Evolutionary conservation across 2,329 filamentous ascomycete species (phyloP).

Genomic region (Emydomyces testavorans): DNA sequence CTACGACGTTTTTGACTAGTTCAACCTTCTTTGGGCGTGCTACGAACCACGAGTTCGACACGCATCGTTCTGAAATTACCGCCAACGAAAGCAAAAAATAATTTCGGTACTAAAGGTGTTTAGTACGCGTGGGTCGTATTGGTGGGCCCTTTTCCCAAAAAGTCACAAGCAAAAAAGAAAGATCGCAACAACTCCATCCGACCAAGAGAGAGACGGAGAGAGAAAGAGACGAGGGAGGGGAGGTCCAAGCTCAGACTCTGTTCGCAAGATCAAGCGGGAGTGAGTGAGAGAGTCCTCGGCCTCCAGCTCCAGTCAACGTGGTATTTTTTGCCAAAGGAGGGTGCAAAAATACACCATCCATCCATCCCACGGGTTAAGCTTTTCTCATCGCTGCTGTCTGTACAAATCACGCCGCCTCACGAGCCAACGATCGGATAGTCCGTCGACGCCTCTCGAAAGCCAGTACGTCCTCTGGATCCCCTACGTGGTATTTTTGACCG

Average conservation of each 20-base stretch:
- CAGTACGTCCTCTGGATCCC: slow-evolving; percentile 6
- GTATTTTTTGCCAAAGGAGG: slow-evolving; percentile 1
- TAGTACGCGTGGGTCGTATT: slow-evolving; percentile 11
- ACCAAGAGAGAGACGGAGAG: no score
- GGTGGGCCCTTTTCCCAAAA: slow-evolving; percentile 1
- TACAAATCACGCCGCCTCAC: slow-evolving; percentile 6
- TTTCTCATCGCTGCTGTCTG: neutral
- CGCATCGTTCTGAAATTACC: slow-evolving; percentile 5
- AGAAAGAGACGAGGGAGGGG: no score
- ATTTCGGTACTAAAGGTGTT: slow-evolving; percentile 5
- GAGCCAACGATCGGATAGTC: slow-evolving; percentile 4
- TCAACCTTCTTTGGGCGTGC: slow-evolving; percentile 9
- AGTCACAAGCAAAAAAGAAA: slow-evolving; percentile 10
- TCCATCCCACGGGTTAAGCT: neutral
- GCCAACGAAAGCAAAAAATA: slow-evolving; percentile 11
- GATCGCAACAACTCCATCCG: slow-evolving; percentile 3
- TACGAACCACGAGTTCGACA: slow-evolving; percentile 5
- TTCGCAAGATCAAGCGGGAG: neutral
- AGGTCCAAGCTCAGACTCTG: slow-evolving; percentile 7
- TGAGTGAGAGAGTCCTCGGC: neutral
- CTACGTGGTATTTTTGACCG: neutral
- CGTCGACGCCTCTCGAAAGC: slow-evolving; percentile 3
- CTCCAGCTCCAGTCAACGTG: neutral
- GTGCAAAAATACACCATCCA: neutral
- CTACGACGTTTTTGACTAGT: slow-evolving; percentile 13